Percentiles rank a stretch among this genome's conserved stretches.
Evolutionary conservation across 345 rosid genomes (phyloP).

Genomic region (Brassica incana): DNA sequence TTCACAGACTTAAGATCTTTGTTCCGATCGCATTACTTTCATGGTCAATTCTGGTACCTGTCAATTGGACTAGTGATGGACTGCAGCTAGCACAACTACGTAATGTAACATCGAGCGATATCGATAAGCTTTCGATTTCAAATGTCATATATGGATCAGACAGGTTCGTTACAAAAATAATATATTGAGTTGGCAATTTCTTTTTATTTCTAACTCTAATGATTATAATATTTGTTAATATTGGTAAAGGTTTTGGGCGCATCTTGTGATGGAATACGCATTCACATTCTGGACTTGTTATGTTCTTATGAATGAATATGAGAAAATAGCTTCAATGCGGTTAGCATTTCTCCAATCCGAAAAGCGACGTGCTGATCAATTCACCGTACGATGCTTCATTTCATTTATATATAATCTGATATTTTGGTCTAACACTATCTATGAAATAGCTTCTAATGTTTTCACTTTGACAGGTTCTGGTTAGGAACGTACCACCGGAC

Average conservation of each 20-base stretch:
- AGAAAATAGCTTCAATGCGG: conserved; percentile 72
- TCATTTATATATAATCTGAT: background rate
- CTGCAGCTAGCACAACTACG: conserved; percentile 41
- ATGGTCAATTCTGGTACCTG: conserved; percentile 80
- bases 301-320: conserved; percentile 79
- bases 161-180: background rate
- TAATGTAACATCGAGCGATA: conserved; percentile 76
- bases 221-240: background rate
- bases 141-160: conserved; percentile 62
- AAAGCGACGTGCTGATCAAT: conserved; percentile 81
- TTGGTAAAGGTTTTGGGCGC: conserved; percentile 73
- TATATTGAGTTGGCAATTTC: background rate
- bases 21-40: conserved; percentile 73
- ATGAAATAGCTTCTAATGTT: background rate
- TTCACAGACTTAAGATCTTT: conserved; percentile 78
- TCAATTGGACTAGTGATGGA: conserved; percentile 71
- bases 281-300: conserved; percentile 89
- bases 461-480: conserved; percentile 61
- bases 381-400: conserved; percentile 56
- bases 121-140: conserved; percentile 89
- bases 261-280: conserved; percentile 77
- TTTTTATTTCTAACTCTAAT: background rate
- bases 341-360: conserved; percentile 80
- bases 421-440: background rate
- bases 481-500: conserved; percentile 80